phyloP scores from a whole-genome alignment of 352 stramenopile genomes.

The Globisporangium ultimum region DNA sequence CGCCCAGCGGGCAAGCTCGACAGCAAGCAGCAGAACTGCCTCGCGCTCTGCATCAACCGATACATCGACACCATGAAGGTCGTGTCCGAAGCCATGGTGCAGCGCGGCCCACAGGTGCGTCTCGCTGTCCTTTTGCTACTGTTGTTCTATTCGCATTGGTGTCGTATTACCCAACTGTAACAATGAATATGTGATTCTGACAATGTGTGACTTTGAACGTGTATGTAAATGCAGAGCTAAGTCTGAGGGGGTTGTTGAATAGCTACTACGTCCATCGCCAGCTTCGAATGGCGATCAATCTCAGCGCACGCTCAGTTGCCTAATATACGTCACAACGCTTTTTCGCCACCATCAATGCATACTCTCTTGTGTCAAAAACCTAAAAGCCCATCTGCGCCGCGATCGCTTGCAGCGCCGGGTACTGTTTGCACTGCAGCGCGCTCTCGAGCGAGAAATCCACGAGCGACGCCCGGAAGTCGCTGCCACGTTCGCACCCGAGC shows the following conservation, averaged over 20 bases:
- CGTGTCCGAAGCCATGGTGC: conserved; percentile 78
- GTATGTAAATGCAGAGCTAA: too few species aligned
- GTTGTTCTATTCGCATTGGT: too few species aligned
- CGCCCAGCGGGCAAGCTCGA: conserved; percentile 78
- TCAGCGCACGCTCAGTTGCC: too few species aligned
- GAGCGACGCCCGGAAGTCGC: conserved; percentile 14
- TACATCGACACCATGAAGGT: conserved; percentile 92
- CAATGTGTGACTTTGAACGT: too few species aligned
- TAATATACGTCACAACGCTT: too few species aligned
- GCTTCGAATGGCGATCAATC: too few species aligned
- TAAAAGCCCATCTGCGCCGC: conserved; percentile 6
- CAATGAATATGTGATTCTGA: too few species aligned
- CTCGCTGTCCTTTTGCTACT: too few species aligned
- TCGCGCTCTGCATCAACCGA: conserved; percentile 85
- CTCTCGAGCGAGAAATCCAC: conserved; percentile 16
- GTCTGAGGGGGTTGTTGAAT: too few species aligned
- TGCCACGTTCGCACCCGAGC: conserved; percentile 8
- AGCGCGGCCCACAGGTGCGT: conserved; percentile 61
- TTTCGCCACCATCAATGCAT: too few species aligned
- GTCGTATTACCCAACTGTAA: too few species aligned
- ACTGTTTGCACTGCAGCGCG: conserved; percentile 13
- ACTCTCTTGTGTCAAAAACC: not conserved
- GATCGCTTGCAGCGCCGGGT: conserved; percentile 6
- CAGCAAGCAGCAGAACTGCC: conserved; percentile 90
- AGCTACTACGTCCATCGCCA: too few species aligned